Base-by-base conservation (phyloP, 768 basidiomycete genomes). In the Sporobolomyces phaffii region DNA sequence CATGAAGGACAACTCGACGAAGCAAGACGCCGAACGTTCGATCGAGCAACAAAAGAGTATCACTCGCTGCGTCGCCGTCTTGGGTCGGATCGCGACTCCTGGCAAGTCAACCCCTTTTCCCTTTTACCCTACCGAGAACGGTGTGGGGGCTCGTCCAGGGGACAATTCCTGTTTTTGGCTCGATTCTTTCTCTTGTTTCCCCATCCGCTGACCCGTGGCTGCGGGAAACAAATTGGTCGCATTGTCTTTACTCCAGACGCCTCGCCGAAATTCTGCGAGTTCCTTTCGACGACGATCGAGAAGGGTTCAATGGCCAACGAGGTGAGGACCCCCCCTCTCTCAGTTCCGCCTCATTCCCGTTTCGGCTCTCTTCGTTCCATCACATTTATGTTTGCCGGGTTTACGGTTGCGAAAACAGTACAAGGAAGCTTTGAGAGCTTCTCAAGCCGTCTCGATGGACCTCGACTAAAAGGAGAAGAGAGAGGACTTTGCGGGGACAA, bases 31-130 rank as follows among this genome's bases (percentile, higher is more conserved):
- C 49, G 89, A 90, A 78, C 84, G 88, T 24, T 85, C 88, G 13
- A 89, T 89, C 31, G 94, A 97, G 78, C 81, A 97, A 66, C 92
- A 97, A 79, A 81, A 89, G 69, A 91, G 90, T 74, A 90, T 90
- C 10, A 81, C 97, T 67, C 81, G 94, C 43, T 91, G 91, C 8
- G 85, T 93, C 48, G 90, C 86, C 20, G 90, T 90, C 5, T 80
- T 99, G 60, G 88, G 87, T 79, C 89, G 87, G 78, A 84, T 93
- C 28, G 52, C 61, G 4, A 56, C 56, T 29, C 36, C 51, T 0
- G 38, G 65, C 67, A 8, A 22, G 62, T 60, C 40, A n/a, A n/a
- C n/a, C n/a, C n/a, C n/a, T n/a, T n/a, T n/a, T n/a, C n/a, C n/a
- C n/a, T n/a, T n/a, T n/a, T n/a, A n/a, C n/a, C n/a, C n/a, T n/a